A percentile compares a stretch with the other conserved stretches of the same genome.
Conservation (phyloP, 768 basidiomycete genomes). For the Gloeopeniophorella convolvens region DNA sequence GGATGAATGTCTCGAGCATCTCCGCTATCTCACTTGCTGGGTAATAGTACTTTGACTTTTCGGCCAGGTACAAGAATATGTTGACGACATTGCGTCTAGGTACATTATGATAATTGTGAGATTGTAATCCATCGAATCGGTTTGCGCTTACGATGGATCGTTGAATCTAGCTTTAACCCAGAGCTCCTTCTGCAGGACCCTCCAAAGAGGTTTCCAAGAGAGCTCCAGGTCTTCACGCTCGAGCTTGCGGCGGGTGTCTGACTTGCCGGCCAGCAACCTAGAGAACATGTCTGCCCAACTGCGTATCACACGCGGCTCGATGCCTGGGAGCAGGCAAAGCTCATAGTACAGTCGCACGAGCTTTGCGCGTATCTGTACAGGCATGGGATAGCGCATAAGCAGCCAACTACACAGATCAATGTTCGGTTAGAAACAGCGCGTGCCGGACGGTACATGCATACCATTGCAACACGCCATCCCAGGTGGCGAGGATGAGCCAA, state of each 20-base stretch:
- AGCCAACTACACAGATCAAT: slow-evolving; percentile 51
- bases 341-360: slow-evolving; percentile 75
- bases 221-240: slow-evolving; percentile 61
- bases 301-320: slow-evolving; percentile 64
- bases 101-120: slow-evolving; percentile 1
- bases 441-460: slow-evolving; percentile 25
- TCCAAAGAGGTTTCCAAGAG: slow-evolving; percentile 75
- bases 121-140: background rate
- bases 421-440: background rate
- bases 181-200: slow-evolving; percentile 61
- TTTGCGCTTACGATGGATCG: slow-evolving; percentile 46
- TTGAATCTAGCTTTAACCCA: slow-evolving; percentile 62
- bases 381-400: slow-evolving; percentile 72
- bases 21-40: slow-evolving; percentile 53
- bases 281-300: slow-evolving; percentile 77
- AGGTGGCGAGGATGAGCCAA: slow-evolving; percentile 66
- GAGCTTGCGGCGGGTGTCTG: slow-evolving; percentile 58
- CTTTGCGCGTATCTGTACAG: slow-evolving; percentile 60
- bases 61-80: slow-evolving; percentile 67
- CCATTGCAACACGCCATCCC: slow-evolving; percentile 81
- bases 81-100: slow-evolving; percentile 54
- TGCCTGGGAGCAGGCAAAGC: slow-evolving; percentile 66
- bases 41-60: slow-evolving; percentile 66
- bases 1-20: slow-evolving; percentile 69
- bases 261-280: slow-evolving; percentile 60